Base-by-base conservation (phyloP, 2,329 filamentous ascomycete species). In the Calonectria pteridis region DNA sequence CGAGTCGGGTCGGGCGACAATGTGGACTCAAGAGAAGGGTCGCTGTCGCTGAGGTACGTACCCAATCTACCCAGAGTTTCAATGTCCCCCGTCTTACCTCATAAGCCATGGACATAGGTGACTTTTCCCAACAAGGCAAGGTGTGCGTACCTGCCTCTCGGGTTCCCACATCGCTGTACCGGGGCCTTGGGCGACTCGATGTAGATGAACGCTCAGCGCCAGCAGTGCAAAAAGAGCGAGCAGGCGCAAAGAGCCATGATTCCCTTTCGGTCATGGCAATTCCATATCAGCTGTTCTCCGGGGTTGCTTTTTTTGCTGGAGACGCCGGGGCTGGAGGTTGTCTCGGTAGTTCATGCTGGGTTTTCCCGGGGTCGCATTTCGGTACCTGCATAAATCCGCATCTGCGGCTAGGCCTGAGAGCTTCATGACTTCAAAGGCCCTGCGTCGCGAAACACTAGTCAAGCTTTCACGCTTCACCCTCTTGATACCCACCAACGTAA, bases 301-400 rank as follows among this genome's bases (percentile, higher is more conserved):
- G 10, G 2, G n/a, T 20, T 31, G 23, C 29, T 14, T 20, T 55
- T 55, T 55, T 33, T 10, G 16, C 16, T 16, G 18, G 28, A 55
- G 51, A 31, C 28, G 51, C 29, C n/a, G 51, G 51, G 51, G 43
- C 20, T 33, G 51, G 16, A n/a, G 51, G 46, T 35, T 33, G 40
- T 53, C 18, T 59, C 62, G 49, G 69, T n/a, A 65, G 59, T 67
- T 55, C 68, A 55, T 28, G 26, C 40, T 49, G 40, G 37, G 59
- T 43, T 40, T 20, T n/a, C 33, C 35, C 40, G 20, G 33, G 23
- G 66, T 62, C 59, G 31, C 64, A 78, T 72, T 75, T 43, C 73
- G 73, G 33, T 81, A 82, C 63, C 58, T 80, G 75, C 80, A 82
- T 81, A 77, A 74, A 50, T 72, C 59, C 43, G 55, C 62, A 70